Base-by-base conservation (phyloP, 148 eudicot species). In the Talinum fruticosum region DNA sequence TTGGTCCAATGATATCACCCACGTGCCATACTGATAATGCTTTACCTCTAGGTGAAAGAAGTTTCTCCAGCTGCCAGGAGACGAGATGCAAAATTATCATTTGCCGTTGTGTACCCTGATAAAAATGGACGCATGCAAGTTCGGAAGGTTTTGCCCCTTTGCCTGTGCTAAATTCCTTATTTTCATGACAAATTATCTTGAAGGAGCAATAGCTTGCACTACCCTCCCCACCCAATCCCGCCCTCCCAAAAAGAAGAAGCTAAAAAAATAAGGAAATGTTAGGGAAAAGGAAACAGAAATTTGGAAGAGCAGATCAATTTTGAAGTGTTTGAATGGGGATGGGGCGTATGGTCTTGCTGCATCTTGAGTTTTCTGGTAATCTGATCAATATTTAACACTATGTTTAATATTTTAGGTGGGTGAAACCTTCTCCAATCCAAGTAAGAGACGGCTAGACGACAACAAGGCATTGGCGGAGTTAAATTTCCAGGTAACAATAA, bases 31-130 rank as follows among this genome's bases (percentile, higher is more conserved):
- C 66, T 62, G 34, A 62, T 62, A 28, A 26, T 28, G 66, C 30
- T 5, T n/a, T 28, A 28, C 3, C 32, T 76, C 70, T 53, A 86
- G 88, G 88, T 86, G 49, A 86, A 86, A 79, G 88, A 86, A 79
- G 85, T 86, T 64, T 79, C 86, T 59, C 86, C 86, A 65, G 81
- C 83, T 77, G 88, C 88, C 45, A 81, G 88, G 84, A 84, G 86
- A 77, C 81, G 85, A 76, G 86, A 84, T 77, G 87, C 88, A n/a
- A 86, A 77, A 71, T 77, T 86, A 78, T 86, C 88, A 35, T 86
- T 86, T 84, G 88, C 88, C 37, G 83, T 84, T 74, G 88, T 86
- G 45, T 86, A 83, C 79, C 88, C 88, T 36, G 86, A 86, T 82
- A 84, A 78, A 79, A 69, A 79, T 82, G 88, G 88, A 36, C 85